These are phyloP conservation scores for Solanum hybrid DNA, from an alignment of 305 asterid species.

Conservation along the genomic window DNA sequence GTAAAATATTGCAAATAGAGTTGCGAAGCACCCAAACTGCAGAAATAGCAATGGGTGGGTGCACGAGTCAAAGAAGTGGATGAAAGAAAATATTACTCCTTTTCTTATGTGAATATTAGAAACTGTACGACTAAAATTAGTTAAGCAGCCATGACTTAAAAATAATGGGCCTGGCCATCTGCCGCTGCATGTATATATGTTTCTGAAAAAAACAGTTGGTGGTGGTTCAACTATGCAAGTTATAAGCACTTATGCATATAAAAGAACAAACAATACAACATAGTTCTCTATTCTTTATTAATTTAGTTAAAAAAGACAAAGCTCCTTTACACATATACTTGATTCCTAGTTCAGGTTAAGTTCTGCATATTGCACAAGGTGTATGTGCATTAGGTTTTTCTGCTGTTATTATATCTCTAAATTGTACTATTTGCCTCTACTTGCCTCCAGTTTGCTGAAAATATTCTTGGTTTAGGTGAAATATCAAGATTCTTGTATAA, in stretches of 20 bases:
- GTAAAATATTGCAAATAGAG: not conserved
- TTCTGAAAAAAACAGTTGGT: not conserved
- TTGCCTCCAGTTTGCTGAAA: not conserved
- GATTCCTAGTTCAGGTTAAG: not conserved
- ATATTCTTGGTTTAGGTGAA: constrained; percentile 1
- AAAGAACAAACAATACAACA: not conserved
- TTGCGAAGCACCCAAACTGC: not conserved
- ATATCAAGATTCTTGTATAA: not conserved
- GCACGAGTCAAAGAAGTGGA: not conserved
- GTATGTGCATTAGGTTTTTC: not conserved
- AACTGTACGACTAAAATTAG: not conserved
- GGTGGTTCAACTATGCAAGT: not conserved
- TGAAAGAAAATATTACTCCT: not conserved
- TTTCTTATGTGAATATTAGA: not conserved
- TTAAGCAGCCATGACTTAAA: not conserved
- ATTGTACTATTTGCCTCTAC: not conserved
- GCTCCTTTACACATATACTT: not conserved
- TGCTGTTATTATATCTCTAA: not conserved
- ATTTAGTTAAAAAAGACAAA: not conserved
- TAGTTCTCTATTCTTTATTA: not conserved
- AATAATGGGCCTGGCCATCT: not conserved
- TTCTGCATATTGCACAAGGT: not conserved
- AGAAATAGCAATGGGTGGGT: not conserved
- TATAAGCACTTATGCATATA: not conserved
- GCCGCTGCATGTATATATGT: not conserved